phyloP scores from a whole-genome alignment of 208 protist genomes.

The Acanthamoeba sp. region DNA sequence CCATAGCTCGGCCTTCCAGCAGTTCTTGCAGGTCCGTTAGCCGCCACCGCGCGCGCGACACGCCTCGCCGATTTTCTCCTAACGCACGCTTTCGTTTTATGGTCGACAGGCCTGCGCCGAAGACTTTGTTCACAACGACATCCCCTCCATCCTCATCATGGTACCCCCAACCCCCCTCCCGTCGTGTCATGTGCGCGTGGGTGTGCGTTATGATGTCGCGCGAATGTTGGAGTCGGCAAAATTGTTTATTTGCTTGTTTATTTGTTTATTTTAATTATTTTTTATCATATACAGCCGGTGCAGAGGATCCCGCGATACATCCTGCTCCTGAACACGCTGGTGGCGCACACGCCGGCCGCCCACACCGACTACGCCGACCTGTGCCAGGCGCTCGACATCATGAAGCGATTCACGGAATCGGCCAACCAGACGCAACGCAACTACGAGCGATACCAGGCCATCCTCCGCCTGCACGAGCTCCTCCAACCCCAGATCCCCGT shows the following conservation, averaged over 20 bases:
- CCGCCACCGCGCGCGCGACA: neutral
- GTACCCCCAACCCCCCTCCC: too few species aligned
- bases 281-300: neutral
- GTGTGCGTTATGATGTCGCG: too few species aligned
- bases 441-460: slow-evolving; percentile 67
- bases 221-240: too few species aligned
- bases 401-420: slow-evolving; percentile 55
- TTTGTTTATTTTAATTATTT: too few species aligned
- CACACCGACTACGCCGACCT: slow-evolving; percentile 43
- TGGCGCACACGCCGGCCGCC: neutral
- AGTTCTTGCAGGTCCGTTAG: neutral
- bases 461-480: slow-evolving; percentile 9
- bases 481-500: slow-evolving; percentile 20
- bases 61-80: neutral
- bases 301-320: slow-evolving; percentile 73
- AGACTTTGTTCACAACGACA: neutral
- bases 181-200: too few species aligned
- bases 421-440: slow-evolving; percentile 35
- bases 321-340: slow-evolving; percentile 33
- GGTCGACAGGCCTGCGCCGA: neutral
- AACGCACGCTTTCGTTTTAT: neutral
- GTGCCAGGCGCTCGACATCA: slow-evolving; percentile 2
- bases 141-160: slow-evolving; percentile 66
- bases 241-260: too few species aligned
- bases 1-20: neutral